Base-by-base conservation (phyloP, 176 grass and related monocot genomes). In the Zoysia pacifica region DNA sequence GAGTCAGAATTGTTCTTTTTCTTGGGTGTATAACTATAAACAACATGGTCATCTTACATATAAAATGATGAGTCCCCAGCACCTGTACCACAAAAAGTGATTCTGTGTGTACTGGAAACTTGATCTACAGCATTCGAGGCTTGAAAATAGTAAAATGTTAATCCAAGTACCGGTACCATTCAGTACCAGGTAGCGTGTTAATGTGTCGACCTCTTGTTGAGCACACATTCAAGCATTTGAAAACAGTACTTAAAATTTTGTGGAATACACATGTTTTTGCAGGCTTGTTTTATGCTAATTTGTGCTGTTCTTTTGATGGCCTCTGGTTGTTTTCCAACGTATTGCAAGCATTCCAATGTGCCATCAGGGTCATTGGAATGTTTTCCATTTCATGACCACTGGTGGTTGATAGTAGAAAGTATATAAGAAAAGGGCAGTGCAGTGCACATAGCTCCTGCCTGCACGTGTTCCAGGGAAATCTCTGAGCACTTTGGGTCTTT, bases 231-330 rank as follows among this genome's bases (percentile, higher is more conserved):
- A 43, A 66, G 49, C 59, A 44, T 73, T 72, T 49, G 16, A 59
- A 77, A 78, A 73, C 41, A 67, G 2, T 35, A 72, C 13, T 73
- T 43, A 65, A 2, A 48, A 83, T 42, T 11, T 50, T 87, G 9
- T 56, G 45, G 14, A 67, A 65, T 36, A 8, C 45, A 70, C 41
- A 28, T 35, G 11, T 44, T 52, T 35, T 67, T 51, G 9, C 41
- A 7, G 19, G 18, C 69, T 45, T 49, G 9, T 59, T 35, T 60
- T 42, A 28, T 66, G 9, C n/a, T 47, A 37, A 60, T 67, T 58
- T 9, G 11, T 5, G 19, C 20, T 35, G 73, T 80, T 58, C 19
- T 38, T 16, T 16, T 2, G 56, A 3, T 66, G 14, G 48, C 48
- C 10, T 50, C 48, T 50, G 48, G 48, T 50, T 50, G 40, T 65